Percentiles rank a stretch among this genome's conserved stretches.
phyloP scores from a whole-genome alignment of 2,329 filamentous ascomycete genomes.

The Penicillium sp. region DNA sequence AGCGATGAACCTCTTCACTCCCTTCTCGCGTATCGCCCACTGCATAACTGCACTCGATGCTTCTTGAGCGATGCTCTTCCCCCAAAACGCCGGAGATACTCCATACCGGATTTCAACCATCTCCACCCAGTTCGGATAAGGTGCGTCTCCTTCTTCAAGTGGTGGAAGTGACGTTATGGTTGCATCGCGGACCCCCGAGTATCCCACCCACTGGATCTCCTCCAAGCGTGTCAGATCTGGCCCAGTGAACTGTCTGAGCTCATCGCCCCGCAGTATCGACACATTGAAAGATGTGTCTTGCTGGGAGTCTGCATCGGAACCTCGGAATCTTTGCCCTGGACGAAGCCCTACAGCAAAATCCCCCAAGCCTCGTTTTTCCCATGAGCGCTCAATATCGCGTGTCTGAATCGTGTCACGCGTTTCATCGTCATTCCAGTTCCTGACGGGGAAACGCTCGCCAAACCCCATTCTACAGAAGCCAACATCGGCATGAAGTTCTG shows the following conservation, averaged over 20 bases:
- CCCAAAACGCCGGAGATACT: slow-evolving; percentile 28
- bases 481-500: slow-evolving; percentile 20
- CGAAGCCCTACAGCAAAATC: slow-evolving; percentile 28
- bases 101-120: slow-evolving; percentile 36
- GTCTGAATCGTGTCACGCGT: slow-evolving; percentile 19
- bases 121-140: slow-evolving; percentile 27
- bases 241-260: background rate
- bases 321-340: background rate
- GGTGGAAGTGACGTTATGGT: slow-evolving; percentile 25
- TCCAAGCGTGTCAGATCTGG: slow-evolving; percentile 6
- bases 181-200: slow-evolving; percentile 29
- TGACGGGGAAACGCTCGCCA: slow-evolving; percentile 18
- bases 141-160: slow-evolving; percentile 14
- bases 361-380: slow-evolving; percentile 17
- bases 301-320: background rate
- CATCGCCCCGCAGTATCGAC: slow-evolving; percentile 8
- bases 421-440: slow-evolving; percentile 26
- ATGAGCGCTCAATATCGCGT: slow-evolving; percentile 25
- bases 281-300: background rate
- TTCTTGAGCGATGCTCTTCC: slow-evolving; percentile 28
- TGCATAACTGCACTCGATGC: slow-evolving; percentile 28
- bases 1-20: slow-evolving; percentile 30
- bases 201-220: slow-evolving; percentile 25
- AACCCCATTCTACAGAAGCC: slow-evolving; percentile 29
- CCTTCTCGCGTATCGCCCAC: slow-evolving; percentile 26